These are phyloP conservation scores for Aspergillus oerlinghausenensis DNA, from an alignment of 2,329 filamentous ascomycete genomes.

Conservation along the genomic window DNA sequence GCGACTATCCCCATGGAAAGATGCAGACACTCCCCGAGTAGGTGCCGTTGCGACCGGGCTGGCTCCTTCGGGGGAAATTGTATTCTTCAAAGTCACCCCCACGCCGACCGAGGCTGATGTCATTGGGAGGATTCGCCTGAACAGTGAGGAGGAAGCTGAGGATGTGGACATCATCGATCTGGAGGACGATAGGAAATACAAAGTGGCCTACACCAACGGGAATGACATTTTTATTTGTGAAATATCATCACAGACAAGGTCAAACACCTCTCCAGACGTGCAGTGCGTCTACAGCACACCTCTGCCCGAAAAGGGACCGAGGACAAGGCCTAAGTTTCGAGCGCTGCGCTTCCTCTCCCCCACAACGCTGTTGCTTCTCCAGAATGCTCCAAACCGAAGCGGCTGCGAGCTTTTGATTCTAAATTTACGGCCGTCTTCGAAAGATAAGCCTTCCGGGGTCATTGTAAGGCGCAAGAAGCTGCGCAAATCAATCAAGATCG, in stretches of 20 bases:
- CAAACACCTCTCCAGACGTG: slow-evolving; percentile 34
- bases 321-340: slow-evolving; percentile 49
- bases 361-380: slow-evolving; percentile 50
- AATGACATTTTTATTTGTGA: slow-evolving; percentile 67
- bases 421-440: slow-evolving; percentile 19
- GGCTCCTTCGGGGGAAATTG: slow-evolving; percentile 70
- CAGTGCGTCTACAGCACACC: slow-evolving; percentile 39
- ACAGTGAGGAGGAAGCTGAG: slow-evolving; percentile 48
- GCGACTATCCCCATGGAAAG: slow-evolving; percentile 52
- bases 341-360: slow-evolving; percentile 54
- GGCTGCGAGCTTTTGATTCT: slow-evolving; percentile 55
- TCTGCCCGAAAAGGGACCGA: slow-evolving; percentile 28
- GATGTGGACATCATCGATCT: slow-evolving; percentile 40
- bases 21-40: slow-evolving; percentile 56
- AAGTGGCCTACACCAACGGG: slow-evolving; percentile 74
- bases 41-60: slow-evolving; percentile 76
- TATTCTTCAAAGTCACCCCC: slow-evolving; percentile 67
- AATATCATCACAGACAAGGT: slow-evolving; percentile 49
- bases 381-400: slow-evolving; percentile 51
- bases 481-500: slow-evolving; percentile 65
- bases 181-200: slow-evolving; percentile 48
- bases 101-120: slow-evolving; percentile 50
- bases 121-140: slow-evolving; percentile 50
- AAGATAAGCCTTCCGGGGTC: slow-evolving; percentile 32
- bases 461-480: slow-evolving; percentile 55